Evolutionary conservation across 2,329 filamentous ascomycete species (phyloP).

Genomic region (Aspergillus pseudotamarii): DNA sequence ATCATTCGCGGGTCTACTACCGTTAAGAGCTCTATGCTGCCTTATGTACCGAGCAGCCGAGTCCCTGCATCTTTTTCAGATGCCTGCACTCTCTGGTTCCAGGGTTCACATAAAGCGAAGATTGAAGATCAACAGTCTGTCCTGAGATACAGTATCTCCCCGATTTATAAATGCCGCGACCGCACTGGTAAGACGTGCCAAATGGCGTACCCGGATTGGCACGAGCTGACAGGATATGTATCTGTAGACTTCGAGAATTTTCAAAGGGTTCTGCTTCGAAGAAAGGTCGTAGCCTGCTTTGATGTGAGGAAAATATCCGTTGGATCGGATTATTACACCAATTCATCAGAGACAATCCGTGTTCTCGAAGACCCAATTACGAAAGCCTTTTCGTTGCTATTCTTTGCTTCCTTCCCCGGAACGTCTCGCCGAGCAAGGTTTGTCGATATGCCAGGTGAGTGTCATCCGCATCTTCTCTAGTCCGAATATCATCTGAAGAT

Average conservation of each 20-base stretch:
- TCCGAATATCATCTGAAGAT: accelerated
- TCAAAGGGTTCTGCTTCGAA: not conserved
- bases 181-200: not conserved
- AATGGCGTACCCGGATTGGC: accelerated
- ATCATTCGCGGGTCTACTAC: not conserved
- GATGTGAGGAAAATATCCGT: not conserved
- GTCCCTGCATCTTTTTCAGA: accelerated
- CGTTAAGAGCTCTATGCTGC: not conserved
- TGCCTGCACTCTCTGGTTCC: not conserved
- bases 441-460: not conserved
- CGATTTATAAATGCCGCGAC: not conserved
- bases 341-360: not conserved
- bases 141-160: not conserved
- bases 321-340: not conserved
- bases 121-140: not conserved
- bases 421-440: not conserved
- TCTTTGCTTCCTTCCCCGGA: not conserved
- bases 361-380: not conserved
- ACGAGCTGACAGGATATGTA: accelerated
- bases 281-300: not conserved
- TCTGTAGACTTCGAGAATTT: not conserved
- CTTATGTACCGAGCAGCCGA: not conserved
- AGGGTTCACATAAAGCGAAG: not conserved
- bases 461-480: accelerated
- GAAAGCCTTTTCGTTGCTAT: not conserved